Percentiles rank a stretch among this genome's conserved stretches.
Conservation (phyloP, 306 rosid species). For the Malus asiatica region DNA sequence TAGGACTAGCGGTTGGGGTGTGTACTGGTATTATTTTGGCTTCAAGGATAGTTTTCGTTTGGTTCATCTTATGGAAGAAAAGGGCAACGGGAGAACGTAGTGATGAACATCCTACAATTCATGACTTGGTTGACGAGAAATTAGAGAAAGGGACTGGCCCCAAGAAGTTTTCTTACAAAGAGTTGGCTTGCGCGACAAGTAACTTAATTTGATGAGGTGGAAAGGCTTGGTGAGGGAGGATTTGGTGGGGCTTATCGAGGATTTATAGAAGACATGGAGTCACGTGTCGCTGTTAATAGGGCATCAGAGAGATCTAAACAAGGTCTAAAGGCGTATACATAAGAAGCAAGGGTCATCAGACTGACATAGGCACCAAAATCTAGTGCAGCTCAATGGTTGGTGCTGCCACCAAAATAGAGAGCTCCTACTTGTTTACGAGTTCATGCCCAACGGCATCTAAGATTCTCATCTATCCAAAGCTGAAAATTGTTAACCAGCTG, state of each 20-base stretch:
- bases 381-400: conserved; percentile 3
- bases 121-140: too few species aligned
- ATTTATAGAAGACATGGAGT: not conserved
- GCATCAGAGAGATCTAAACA: not conserved
- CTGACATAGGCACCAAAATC: not conserved
- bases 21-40: too few species aligned
- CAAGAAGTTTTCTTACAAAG: too few species aligned
- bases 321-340: not conserved
- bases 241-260: conserved; percentile 8
- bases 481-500: not conserved
- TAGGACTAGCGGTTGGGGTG: too few species aligned
- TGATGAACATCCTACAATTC: too few species aligned
- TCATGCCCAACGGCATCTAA: not conserved
- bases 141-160: too few species aligned
- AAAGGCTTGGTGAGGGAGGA: conserved; percentile 7
- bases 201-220: not conserved
- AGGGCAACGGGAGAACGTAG: too few species aligned
- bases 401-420: not conserved
- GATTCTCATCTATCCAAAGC: not conserved
- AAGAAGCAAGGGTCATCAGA: conserved; percentile 1
- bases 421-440: not conserved
- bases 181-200: too few species aligned
- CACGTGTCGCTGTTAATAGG: not conserved
- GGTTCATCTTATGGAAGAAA: too few species aligned
- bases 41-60: too few species aligned